These are phyloP conservation scores for Agaricus sinodeliciosus DNA, from an alignment of 768 basidiomycete genomes.

Conservation along the genomic window DNA sequence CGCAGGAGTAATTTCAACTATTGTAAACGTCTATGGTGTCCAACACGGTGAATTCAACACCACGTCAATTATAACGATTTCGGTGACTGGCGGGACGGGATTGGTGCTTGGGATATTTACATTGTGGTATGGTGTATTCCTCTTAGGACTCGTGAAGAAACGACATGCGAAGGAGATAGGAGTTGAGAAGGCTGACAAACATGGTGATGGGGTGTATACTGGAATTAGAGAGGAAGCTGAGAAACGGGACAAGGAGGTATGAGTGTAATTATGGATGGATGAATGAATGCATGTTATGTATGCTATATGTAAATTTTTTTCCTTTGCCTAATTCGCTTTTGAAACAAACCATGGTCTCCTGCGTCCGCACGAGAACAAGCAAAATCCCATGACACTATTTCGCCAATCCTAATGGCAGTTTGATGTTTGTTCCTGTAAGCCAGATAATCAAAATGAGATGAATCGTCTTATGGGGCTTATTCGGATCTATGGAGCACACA, in stretches of 20 bases:
- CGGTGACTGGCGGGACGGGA: conserved; percentile 35
- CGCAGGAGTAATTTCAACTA: conserved; percentile 49
- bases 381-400: no score
- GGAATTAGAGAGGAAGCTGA: conserved; percentile 13
- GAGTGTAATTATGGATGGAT: not conserved
- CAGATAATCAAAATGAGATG: no score
- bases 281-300: no score
- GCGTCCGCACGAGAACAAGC: no score
- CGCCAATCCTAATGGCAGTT: no score
- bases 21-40: conserved; percentile 42
- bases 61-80: conserved; percentile 38
- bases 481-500: no score
- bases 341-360: no score
- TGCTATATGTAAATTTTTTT: no score
- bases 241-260: not conserved
- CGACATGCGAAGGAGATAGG: conserved; percentile 37
- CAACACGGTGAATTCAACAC: conserved; percentile 39
- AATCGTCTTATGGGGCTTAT: no score
- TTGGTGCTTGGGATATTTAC: conserved; percentile 35
- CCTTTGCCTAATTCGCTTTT: no score
- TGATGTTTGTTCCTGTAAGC: no score
- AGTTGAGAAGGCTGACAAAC: conserved; percentile 32
- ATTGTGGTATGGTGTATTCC: conserved; percentile 37
- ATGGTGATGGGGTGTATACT: conserved; percentile 35
- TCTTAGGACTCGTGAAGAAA: conserved; percentile 34